phyloP scores from a whole-genome alignment of 257 asterid species.

The Solanum habrochaites region DNA sequence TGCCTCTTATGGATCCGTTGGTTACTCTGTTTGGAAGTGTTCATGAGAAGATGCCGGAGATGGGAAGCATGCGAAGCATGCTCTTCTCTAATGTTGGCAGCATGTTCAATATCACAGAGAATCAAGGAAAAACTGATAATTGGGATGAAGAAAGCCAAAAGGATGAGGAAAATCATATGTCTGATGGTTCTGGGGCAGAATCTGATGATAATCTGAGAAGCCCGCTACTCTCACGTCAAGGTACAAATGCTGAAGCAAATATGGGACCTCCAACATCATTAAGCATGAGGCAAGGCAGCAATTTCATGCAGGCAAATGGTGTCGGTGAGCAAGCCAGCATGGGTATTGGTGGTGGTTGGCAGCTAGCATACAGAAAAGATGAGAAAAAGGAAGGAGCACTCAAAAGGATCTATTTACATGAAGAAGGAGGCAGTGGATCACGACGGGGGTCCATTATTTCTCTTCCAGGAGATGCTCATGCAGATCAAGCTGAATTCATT shows the following conservation, averaged over 20 bases:
- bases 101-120: slow-evolving; percentile 60
- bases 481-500: slow-evolving; percentile 34
- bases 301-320: neutral
- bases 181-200: slow-evolving; percentile 47
- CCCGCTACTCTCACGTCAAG: slow-evolving; percentile 64
- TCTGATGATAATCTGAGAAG: slow-evolving; percentile 71
- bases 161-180: slow-evolving; percentile 24
- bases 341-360: slow-evolving; percentile 99
- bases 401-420: slow-evolving; percentile 78
- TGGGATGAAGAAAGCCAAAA: slow-evolving; percentile 81
- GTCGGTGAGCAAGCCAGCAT: slow-evolving; percentile 45
- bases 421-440: slow-evolving; percentile 58
- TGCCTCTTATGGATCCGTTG: slow-evolving; percentile 59
- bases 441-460: slow-evolving; percentile 68
- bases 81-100: slow-evolving; percentile 68
- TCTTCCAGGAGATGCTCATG: slow-evolving; percentile 34
- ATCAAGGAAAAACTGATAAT: slow-evolving; percentile 29
- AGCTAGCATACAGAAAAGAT: slow-evolving; percentile 77
- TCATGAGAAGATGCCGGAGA: slow-evolving; percentile 68
- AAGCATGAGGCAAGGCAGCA: slow-evolving; percentile 15
- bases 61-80: slow-evolving; percentile 85
- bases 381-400: slow-evolving; percentile 50
- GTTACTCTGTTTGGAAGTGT: slow-evolving; percentile 89
- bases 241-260: slow-evolving; percentile 39
- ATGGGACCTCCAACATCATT: slow-evolving; percentile 7